Base-by-base conservation (phyloP, 179 eudicot genomes). In the Drosera spatulata region DNA sequence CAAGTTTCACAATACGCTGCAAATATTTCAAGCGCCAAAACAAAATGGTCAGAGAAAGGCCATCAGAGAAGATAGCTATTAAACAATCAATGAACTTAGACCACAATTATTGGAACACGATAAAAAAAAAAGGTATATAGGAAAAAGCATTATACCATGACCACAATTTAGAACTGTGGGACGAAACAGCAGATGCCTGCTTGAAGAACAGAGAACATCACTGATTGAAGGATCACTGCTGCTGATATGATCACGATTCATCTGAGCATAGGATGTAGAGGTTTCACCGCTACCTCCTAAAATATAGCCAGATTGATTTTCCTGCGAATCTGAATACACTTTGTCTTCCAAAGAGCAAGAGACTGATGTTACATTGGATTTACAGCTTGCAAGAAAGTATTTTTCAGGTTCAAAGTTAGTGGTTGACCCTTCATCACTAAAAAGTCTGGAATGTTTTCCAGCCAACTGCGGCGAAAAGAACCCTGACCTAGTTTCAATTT, bases 121-220 rank as follows among this genome's bases (percentile, higher is more conserved):
- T 10, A 51, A 4, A 11, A 13, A 6, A 51, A 3, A 7, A 3
- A 51, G 4, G 14, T 51, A 14, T 12, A 3, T 39, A 56, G 38
- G 59, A 15, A 10, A 56, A 11, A 4, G 53, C 14, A 44, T 4
- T 38, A 39, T 81, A 88, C 96, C 96, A 70, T 88, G 89, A 66
- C 96, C 96, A 81, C 96, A 88, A 67, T 85, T 83, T 13, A 88
- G 83, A 78, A 83, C 94, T 33, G 74, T 76, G 39, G 96, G 96
- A 39, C 79, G 80, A 72, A 39, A 81, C 43, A 88, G 75, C 56
- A 88, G 77, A 61, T 74, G 75, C 54, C 74, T 71, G 84, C 89
- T 85, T 61, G 73, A 61, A 53, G 73, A 69, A 71, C 96, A 88
- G 11, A 79, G 70, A 8, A 81, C 65, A 66, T 85, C 89, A 57